Evolutionary conservation across 2,329 filamentous ascomycete genomes (phyloP).

Genomic region (Thielaviopsis euricoi): DNA sequence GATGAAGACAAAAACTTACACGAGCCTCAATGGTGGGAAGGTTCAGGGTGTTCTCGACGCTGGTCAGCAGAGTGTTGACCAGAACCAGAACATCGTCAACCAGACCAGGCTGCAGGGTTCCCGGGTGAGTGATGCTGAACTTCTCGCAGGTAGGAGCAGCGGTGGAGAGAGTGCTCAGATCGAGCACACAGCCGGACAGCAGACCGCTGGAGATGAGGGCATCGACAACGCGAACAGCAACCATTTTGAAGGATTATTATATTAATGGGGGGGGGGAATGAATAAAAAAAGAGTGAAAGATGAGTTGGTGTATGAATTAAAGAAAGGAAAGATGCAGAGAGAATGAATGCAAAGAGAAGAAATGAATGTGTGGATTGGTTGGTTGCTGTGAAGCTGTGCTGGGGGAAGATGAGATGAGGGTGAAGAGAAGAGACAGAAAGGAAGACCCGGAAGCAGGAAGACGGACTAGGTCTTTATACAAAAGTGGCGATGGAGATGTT

Average conservation of each 20-base stretch:
- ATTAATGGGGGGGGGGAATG: not conserved
- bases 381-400: not conserved
- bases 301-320: not conserved
- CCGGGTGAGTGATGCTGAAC: not conserved
- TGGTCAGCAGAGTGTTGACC: not conserved
- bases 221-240: slow-evolving; percentile 6
- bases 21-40: not conserved
- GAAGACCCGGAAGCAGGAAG: not conserved
- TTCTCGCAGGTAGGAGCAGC: not conserved
- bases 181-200: slow-evolving; percentile 7
- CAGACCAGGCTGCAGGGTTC: not conserved
- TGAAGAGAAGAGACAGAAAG: slow-evolving; percentile 7
- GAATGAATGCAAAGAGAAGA: not conserved
- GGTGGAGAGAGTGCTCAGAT: slow-evolving; percentile 2
- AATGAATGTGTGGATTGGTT: not conserved
- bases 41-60: not conserved
- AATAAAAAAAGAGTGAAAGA: not conserved
- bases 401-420: slow-evolving; percentile 10
- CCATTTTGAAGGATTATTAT: slow-evolving; percentile 6
- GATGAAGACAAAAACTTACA: not conserved
- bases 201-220: slow-evolving; percentile 6
- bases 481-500: not conserved
- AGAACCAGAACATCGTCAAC: not conserved
- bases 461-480: slow-evolving; percentile 7
- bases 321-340: not conserved